Conservation (phyloP, 1,284 basidiomycete species). For the Sanghuangporus sanghuang region DNA sequence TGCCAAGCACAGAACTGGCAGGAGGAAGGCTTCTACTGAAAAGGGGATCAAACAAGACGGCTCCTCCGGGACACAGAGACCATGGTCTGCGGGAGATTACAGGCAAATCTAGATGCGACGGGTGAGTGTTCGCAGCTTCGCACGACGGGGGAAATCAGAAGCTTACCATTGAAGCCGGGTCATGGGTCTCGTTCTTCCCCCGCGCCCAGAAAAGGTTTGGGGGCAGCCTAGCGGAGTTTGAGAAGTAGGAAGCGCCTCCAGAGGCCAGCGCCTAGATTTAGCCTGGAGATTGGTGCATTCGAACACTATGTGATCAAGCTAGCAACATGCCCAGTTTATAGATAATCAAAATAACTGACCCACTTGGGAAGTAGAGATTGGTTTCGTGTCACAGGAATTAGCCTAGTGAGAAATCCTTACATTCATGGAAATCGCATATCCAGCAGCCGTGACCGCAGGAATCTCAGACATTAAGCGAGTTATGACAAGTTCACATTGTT, state of each 20-base stretch:
- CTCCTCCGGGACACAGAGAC: not conserved
- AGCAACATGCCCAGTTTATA: not conserved
- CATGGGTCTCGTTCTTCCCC: not conserved
- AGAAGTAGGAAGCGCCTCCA: not conserved
- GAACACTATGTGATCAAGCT: not conserved
- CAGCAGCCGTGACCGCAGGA: no score
- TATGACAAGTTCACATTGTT: no score
- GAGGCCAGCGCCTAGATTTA: not conserved
- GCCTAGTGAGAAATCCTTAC: not conserved
- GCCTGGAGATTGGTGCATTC: not conserved
- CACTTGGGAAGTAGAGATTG: not conserved
- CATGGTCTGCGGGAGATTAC: not conserved
- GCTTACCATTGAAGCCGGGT: not conserved
- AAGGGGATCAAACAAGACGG: not conserved
- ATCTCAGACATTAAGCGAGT: no score
- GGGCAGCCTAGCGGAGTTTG: not conserved
- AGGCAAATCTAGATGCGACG: not conserved
- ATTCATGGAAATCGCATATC: not conserved
- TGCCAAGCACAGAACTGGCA: not conserved
- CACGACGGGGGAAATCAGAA: not conserved
- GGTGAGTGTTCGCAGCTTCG: not conserved
- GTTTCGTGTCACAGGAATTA: not conserved
- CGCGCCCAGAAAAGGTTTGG: not conserved
- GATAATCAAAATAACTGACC: not conserved
- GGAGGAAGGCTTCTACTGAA: not conserved